A percentile compares a stretch with the other conserved stretches of the same genome.
Evolutionary conservation across 73 alveolate genomes (phyloP).

Genomic region (Tetrahymena borealis): DNA sequence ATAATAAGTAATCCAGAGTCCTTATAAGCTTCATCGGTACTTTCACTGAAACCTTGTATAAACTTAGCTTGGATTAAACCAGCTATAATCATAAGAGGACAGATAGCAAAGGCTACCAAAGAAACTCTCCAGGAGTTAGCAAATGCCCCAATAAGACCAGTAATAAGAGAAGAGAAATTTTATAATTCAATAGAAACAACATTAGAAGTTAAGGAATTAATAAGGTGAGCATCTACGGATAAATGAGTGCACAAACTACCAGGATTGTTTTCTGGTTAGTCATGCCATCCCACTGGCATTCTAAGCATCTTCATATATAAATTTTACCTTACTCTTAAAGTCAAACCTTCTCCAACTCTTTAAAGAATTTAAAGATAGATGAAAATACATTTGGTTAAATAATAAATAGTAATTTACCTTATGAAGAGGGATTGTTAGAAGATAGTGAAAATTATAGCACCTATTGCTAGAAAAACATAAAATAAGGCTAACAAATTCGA

Average conservation of each 20-base stretch:
- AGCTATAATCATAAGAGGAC: conserved; percentile 29
- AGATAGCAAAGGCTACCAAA: conserved; percentile 19
- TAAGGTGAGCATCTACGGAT: conserved; percentile 28
- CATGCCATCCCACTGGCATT: conserved; percentile 37
- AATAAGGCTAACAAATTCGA: background rate
- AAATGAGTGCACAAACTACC: conserved; percentile 40
- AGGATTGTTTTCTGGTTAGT: conserved; percentile 42
- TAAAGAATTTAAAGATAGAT: background rate
- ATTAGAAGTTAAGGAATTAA: conserved; percentile 21
- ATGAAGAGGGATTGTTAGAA: background rate
- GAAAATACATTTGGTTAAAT: background rate
- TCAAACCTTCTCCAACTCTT: conserved; percentile 25
- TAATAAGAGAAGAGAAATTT: conserved; percentile 14
- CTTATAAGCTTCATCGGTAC: conserved; percentile 63
- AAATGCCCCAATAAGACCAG: conserved; percentile 38
- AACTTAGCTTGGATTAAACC: conserved; percentile 48
- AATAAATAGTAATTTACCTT: background rate
- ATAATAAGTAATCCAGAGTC: conserved; percentile 76
- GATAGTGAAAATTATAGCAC: background rate
- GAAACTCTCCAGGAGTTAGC: conserved; percentile 20
- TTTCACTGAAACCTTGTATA: conserved; percentile 45
- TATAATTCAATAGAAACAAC: conserved; percentile 23
- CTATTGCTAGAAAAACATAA: background rate
- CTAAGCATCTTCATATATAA: conserved; percentile 23
- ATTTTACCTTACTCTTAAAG: conserved; percentile 23